Evolutionary conservation across 768 basidiomycete genomes (phyloP).

Genomic region (Boletus speciosus): DNA sequence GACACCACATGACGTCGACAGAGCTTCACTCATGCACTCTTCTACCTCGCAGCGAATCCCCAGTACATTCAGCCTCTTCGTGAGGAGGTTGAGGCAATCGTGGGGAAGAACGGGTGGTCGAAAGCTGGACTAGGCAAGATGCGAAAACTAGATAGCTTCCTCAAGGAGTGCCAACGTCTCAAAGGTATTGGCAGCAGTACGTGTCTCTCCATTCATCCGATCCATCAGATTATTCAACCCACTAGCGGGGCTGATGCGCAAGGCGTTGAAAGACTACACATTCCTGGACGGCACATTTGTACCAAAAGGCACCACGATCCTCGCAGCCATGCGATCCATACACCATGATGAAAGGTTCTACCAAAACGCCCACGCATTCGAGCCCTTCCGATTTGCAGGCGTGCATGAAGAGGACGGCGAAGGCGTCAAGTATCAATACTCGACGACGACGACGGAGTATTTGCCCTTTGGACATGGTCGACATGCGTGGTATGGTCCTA

Average conservation of each 20-base stretch:
- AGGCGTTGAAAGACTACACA: slow-evolving; percentile 30
- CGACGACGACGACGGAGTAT: no score
- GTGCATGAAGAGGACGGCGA: background rate
- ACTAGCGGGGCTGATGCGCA: slow-evolving; percentile 24
- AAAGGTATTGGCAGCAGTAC: slow-evolving; percentile 21
- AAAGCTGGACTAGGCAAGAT: slow-evolving; percentile 22
- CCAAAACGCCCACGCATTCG: slow-evolving; percentile 15
- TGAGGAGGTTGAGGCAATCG: background rate
- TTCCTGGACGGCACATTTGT: slow-evolving; percentile 39
- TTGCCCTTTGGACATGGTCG: no score
- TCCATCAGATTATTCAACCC: background rate
- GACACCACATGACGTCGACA: no score
- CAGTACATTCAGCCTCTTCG: no score
- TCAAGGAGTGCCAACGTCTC: slow-evolving; percentile 7
- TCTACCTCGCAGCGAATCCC: no score
- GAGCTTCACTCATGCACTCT: no score
- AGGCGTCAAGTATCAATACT: no score
- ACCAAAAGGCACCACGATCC: slow-evolving; percentile 32
- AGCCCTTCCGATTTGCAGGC: slow-evolving; percentile 11
- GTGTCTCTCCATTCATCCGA: slow-evolving; percentile 1
- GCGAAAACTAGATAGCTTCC: slow-evolving; percentile 39
- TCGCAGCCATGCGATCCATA: slow-evolving; percentile 14
- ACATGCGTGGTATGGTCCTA: no score
- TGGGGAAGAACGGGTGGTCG: background rate
- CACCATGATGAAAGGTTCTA: slow-evolving; percentile 26